Evolutionary conservation across 1,139 yeast species (phyloP), one percentile per base, ranked within the genome.

Genomic region (Debaryomycetaceae sp.): DNA sequence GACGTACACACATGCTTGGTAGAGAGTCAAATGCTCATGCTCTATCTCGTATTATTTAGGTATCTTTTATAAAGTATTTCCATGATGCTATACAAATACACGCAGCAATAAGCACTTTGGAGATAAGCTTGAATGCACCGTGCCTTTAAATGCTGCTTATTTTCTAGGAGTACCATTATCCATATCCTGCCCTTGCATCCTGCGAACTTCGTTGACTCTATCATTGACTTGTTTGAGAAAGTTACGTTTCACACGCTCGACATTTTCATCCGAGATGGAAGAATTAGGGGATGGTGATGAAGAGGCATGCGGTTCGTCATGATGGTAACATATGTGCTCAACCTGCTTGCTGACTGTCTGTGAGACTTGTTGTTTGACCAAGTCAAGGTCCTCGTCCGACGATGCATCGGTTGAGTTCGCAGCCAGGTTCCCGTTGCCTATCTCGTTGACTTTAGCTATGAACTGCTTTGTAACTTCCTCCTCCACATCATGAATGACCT

Each of bases 381-480:
- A 52, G 14, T 52, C 52, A 17, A 57, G 44, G 22, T 56, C 58
- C 36, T 48, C 50, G 24, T 52, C 55, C 6, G 51, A 36, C 6
- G 47, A 43, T 17, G 52, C 52, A 27, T 50, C 52, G 27, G 58
- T 50, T 6, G 56, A 51, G n/a, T 46, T 34, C 40, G 47, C 38
- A n/a, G 38, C 34, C 14, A 35, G 45, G 24, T 42, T 48, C 13
- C 42, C 40, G 39, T 53, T 51, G 27, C 56, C 55, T 34, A 58
- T 55, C 43, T 59, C 63, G 40, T 58, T 56, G 20, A 58, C 60
- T 41, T 59, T 59, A 11, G 55, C 61, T 13, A 56, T 50, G 41
- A 59, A 59, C 41, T 58, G 62, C 41, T 57, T 56, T 9, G 58
- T 57, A 11, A 59, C 63, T 43, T 58, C 56, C 37, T 58, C 57